Conservation (phyloP, 306 rosid species). For the Adenanthera pavonina region DNA sequence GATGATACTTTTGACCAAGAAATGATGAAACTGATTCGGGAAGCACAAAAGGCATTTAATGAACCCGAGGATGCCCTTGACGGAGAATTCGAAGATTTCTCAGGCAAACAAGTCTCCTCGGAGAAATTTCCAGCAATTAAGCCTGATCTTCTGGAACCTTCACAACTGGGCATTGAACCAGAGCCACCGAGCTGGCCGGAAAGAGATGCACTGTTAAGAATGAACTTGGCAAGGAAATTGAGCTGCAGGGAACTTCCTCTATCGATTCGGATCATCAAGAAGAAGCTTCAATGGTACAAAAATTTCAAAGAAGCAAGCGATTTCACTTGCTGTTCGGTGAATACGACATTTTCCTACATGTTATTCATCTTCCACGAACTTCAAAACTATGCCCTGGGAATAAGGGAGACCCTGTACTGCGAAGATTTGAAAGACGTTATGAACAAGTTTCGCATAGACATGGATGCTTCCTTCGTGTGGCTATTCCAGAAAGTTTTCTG, state of each 20-base stretch:
- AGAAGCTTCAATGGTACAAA: conserved; percentile 54
- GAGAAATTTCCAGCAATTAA: conserved; percentile 32
- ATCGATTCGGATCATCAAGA: conserved; percentile 66
- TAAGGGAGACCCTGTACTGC: conserved; percentile 53
- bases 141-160: conserved; percentile 54
- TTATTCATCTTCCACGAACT: conserved; percentile 65
- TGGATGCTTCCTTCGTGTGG: conserved; percentile 76
- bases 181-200: conserved; percentile 75
- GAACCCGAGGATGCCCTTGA: not conserved
- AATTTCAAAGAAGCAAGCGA: conserved; percentile 44
- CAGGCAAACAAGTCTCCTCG: not conserved
- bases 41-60: not conserved
- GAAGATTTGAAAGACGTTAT: conserved; percentile 63
- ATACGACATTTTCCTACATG: conserved; percentile 63
- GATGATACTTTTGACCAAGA: conserved; percentile 45
- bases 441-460: conserved; percentile 55
- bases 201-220: conserved; percentile 50
- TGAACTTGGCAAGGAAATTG: conserved; percentile 53
- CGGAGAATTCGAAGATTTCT: not conserved
- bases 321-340: conserved; percentile 51
- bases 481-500: conserved; percentile 75
- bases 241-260: conserved; percentile 57
- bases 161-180: conserved; percentile 58
- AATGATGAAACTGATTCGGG: conserved; percentile 40
- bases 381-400: conserved; percentile 62